phyloP scores from a whole-genome alignment of 331 rosid genomes.

The Malus hybrid region DNA sequence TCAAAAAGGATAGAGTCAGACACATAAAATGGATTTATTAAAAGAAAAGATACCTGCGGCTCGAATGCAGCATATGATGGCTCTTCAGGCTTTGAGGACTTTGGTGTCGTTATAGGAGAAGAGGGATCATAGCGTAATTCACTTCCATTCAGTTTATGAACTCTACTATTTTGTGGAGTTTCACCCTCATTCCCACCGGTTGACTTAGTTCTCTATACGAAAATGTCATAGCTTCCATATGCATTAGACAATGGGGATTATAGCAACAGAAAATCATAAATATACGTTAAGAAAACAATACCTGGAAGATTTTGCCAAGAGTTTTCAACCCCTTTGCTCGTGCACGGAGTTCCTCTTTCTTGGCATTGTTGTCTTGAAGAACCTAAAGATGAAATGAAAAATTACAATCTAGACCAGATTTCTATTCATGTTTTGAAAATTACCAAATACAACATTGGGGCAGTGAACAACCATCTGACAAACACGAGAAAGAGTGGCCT shows the following conservation, averaged over 20 bases:
- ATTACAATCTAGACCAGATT: conserved; percentile 11
- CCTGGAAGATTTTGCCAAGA: conserved; percentile 98
- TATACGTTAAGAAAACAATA: conserved; percentile 22
- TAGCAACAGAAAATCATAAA: not conserved
- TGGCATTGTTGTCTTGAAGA: conserved; percentile 77
- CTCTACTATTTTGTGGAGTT: conserved; percentile 22
- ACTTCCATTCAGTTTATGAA: conserved; percentile 73
- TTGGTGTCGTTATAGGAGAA: conserved; percentile 51
- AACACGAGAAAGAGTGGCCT: conserved; percentile 94
- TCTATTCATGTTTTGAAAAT: not conserved
- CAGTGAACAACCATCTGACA: conserved; percentile 76
- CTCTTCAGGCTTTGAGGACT: conserved; percentile 33
- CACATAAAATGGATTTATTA: not conserved
- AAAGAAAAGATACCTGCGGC: conserved; percentile 39
- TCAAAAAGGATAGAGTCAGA: not conserved
- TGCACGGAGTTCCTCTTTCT: conserved; percentile 88
- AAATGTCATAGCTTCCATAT: conserved; percentile 22
- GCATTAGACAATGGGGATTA: conserved; percentile 10
- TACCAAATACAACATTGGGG: conserved; percentile 6
- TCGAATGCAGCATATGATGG: conserved; percentile 28
- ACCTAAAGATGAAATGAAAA: conserved; percentile 49
- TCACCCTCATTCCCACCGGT: conserved; percentile 56
- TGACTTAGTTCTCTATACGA: conserved; percentile 62
- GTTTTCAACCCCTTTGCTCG: conserved; percentile 97
- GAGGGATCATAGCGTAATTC: conserved; percentile 39